Base-by-base conservation (phyloP, 768 basidiomycete species). In the Pleurotus pulmonarius region DNA sequence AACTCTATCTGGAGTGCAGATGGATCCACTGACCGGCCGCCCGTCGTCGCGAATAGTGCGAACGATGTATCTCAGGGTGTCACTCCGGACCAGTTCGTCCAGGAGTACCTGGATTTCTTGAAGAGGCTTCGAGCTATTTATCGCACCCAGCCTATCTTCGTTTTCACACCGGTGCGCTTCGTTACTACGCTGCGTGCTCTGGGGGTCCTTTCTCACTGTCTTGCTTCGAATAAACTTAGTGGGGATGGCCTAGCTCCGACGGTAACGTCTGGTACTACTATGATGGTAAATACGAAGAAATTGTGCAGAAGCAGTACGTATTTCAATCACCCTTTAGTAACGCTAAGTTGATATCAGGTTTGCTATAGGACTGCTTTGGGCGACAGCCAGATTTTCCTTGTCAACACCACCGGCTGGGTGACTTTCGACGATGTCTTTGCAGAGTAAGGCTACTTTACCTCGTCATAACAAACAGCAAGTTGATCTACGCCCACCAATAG, bases 321-420 rank as follows among this genome's bases (percentile, higher is more conserved):
- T 5, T 44, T 52, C 13, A 16, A 8, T 56, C 16, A 51, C 7
- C 9, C 16, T 44, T n/a, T 25, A 12, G 46, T 41, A 24, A 49
- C 12, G 25, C 16, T 46, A 58, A 24, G 37, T 41, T 13, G 40
- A 25, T 48, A 39, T 40, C 29, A 34, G 29, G 9, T 9, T 38
- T 38, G 7, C 34, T 11, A 25, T 55, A 77, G 78, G 48, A 70
- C 72, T 51, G 69, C 68, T 3, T 24, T 64, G 1, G 81, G 80
- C 12, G 82, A 83, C 64, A 64, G 70, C 55, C 72, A 78, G 58
- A 70, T 80, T 16, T 81, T 77, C 66, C 67, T 83, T 0, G 81
- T 84, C 20, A 72, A 84, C 60, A 80, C 82, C 6, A 82, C 79
- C 0, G 81, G 81, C 3, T 85, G 82, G 81, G 75, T 82, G 16